Conservation (phyloP, 371 early-diverging fungal species). For the Phascolomyces articulosus region DNA sequence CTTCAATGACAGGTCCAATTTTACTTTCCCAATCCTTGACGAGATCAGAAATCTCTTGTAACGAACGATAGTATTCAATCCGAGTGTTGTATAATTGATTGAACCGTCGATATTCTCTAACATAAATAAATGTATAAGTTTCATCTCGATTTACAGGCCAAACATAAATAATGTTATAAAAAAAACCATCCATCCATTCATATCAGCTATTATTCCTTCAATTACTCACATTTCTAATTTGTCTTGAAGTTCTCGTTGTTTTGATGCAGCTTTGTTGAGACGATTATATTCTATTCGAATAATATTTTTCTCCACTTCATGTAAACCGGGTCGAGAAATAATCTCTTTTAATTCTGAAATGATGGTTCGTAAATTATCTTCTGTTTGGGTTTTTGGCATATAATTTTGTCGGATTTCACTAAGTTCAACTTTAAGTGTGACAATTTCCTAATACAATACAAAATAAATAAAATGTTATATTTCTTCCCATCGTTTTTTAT, state of each 20-base stretch:
- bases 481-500: too few relatives aligned
- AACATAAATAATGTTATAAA: too few relatives aligned
- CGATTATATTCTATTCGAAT: constrained; percentile 8
- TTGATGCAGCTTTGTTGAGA: constrained; percentile 12
- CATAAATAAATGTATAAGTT: not conserved
- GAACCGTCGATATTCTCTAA: constrained; percentile 35
- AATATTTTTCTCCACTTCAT: constrained; percentile 5
- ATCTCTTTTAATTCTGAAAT: constrained; percentile 8
- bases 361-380: constrained; percentile 13
- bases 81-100: constrained; percentile 44
- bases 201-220: too few relatives aligned
- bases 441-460: constrained; percentile 4
- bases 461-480: not conserved
- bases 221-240: constrained; percentile 33
- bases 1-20: constrained; percentile 26
- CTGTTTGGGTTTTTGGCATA: not conserved
- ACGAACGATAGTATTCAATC: constrained; percentile 57
- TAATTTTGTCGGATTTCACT: constrained; percentile 1
- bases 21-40: constrained; percentile 29
- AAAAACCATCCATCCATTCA: too few relatives aligned
- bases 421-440: constrained; percentile 3
- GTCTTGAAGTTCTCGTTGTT: constrained; percentile 33
- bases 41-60: constrained; percentile 62
- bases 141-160: too few relatives aligned
- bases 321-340: not conserved